phyloP scores from a whole-genome alignment of 2,329 filamentous ascomycete species.

The Parafenestella ontariensis region DNA sequence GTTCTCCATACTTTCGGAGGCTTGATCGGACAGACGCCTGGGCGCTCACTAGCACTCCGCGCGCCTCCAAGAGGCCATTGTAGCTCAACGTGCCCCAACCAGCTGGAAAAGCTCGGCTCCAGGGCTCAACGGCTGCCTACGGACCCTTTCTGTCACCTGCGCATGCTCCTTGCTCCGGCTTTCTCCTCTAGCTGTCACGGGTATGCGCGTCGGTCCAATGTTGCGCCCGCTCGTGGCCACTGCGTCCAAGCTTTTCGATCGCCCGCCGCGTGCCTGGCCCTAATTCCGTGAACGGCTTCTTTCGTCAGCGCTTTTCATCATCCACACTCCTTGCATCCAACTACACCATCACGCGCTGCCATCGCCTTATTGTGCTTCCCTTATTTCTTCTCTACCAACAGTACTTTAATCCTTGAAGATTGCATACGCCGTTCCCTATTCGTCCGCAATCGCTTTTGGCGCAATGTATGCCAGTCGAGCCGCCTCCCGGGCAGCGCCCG shows the following conservation, averaged over 20 bases:
- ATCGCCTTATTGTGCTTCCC: conserved; percentile 12
- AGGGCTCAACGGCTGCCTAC: not conserved
- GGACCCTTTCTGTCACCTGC: not conserved
- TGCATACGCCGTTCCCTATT: conserved; percentile 21
- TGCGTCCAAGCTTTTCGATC: conserved; percentile 26
- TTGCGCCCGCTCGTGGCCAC: conserved; percentile 14
- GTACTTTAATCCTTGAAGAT: conserved; percentile 10
- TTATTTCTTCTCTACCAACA: conserved; percentile 9
- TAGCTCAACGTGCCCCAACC: not conserved
- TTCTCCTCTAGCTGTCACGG: conserved; percentile 10
- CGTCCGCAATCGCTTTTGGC: conserved; percentile 26
- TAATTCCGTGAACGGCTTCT: conserved; percentile 8
- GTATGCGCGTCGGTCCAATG: conserved; percentile 2
- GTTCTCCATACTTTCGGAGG: conserved; percentile 8
- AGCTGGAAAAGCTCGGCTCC: not conserved
- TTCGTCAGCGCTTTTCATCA: conserved; percentile 26
- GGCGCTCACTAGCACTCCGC: not conserved
- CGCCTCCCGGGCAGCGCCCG: conserved; percentile 54
- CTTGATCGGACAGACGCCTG: conserved; percentile 10
- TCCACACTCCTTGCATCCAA: conserved; percentile 16
- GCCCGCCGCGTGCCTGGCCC: conserved; percentile 16
- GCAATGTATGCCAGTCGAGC: conserved; percentile 56
- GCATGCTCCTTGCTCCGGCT: not conserved
- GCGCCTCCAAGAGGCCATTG: not conserved
- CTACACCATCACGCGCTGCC: conserved; percentile 6